Evolutionary conservation across 371 early-diverging fungal genomes (phyloP), one percentile per base, ranked within the genome.

Genomic region (Mortierella sp.): DNA sequence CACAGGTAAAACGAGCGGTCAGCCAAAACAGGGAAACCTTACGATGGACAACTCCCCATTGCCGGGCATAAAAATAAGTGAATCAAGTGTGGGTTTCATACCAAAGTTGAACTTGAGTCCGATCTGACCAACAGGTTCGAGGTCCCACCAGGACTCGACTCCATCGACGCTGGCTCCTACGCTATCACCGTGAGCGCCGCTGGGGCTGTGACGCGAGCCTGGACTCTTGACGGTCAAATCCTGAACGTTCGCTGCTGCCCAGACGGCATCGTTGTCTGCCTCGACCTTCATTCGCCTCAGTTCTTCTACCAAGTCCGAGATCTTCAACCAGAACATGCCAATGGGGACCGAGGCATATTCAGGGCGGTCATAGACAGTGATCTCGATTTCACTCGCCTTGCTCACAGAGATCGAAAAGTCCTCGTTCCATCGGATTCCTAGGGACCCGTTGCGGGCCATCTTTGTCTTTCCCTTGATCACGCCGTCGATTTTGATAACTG

Each of bases 61-160:
- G 37, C 19, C 64, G 2, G 1, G 67, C 8, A 21, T 40, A 64
- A 37, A 64, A 21, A 64, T 64, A 64, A 64, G 67, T 64, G 37
- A 64, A 21, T 37, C 40, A 64, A 21, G n/a, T 37, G 59, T 8
- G 9, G 67, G 67, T 57, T 34, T 54, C 85, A 43, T 76, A 84
- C 85, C 79, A 89, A 95, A 96, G 87, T 94, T 95, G 75, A 97
- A 82, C 87, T 92, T 90, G 71, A 97, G 88, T 46, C 90, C 89
- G 54, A 98, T 86, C 78, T 95, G 94, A 50, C 98, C 98, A 61
- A 92, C 91, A n/a, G 98, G 97, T 75, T 97, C 98, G 67, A 98
- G 93, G 76, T 98, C 97, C 86, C 96, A 95, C 92, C 95, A 95
- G 53, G 92, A 91, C 64, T 93, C 90, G 55, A 95, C 91, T 43